Conservation (phyloP, 768 basidiomycete species). For the Pholiota molesta region DNA sequence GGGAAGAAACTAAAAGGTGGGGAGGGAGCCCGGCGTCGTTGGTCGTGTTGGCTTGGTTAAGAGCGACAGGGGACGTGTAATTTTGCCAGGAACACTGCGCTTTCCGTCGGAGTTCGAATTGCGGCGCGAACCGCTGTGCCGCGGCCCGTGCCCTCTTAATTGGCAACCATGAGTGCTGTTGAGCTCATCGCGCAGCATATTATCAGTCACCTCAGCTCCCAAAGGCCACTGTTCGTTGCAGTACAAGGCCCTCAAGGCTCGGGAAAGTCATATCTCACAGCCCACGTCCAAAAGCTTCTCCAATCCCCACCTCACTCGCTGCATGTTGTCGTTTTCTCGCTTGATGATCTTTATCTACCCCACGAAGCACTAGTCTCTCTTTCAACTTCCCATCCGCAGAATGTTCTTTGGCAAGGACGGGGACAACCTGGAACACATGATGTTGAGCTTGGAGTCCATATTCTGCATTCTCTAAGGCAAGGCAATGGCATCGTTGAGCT, state of each 20-base stretch:
- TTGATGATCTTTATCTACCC: constrained; percentile 87
- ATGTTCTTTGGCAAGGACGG: constrained; percentile 76
- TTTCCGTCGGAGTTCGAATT: constrained; percentile 33
- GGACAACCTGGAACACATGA: constrained; percentile 96
- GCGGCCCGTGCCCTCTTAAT: background rate
- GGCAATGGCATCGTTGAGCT: constrained; percentile 53
- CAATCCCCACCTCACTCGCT: constrained; percentile 50
- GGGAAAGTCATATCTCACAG: constrained; percentile 85
- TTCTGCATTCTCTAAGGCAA: constrained; percentile 53
- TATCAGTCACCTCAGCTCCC: constrained; percentile 27
- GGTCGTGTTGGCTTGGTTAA: constrained; percentile 17
- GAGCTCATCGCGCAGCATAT: constrained; percentile 34
- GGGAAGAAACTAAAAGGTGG: constrained; percentile 9
- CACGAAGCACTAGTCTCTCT: constrained; percentile 62
- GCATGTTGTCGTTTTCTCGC: constrained; percentile 65
- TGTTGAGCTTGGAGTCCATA: constrained; percentile 57
- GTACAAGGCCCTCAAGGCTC: constrained; percentile 95
- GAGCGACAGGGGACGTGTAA: constrained; percentile 22
- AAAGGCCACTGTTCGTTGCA: constrained; percentile 76
- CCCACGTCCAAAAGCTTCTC: constrained; percentile 49
- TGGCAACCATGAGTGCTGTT: constrained; percentile 32
- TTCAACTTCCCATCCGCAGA: constrained; percentile 55
- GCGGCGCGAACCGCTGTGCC: background rate
- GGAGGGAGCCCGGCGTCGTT: constrained; percentile 20
- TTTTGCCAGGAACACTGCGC: constrained; percentile 20